Percentiles rank a stretch among this genome's conserved stretches.
These are phyloP conservation scores for Ogataea henricii DNA, from an alignment of 805 yeast species.

Conservation along the genomic window DNA sequence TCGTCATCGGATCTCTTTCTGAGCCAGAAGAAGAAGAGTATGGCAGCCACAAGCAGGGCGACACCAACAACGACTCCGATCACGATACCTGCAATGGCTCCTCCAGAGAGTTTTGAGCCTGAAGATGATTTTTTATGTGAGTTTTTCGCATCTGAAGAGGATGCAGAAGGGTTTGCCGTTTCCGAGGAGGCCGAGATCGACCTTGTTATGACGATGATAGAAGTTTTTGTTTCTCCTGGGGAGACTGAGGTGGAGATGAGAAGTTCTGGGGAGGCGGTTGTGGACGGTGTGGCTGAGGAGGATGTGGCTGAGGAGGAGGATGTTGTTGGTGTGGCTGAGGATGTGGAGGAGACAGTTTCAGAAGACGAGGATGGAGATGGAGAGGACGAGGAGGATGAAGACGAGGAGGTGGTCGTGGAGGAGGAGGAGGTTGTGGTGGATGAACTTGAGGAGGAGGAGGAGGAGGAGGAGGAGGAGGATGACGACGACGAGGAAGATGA, in stretches of 20 bases:
- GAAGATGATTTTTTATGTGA: constrained; percentile 8
- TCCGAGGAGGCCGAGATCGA: constrained; percentile 24
- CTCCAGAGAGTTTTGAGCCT: constrained; percentile 26
- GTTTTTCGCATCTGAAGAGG: constrained; percentile 15
- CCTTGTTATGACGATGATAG: constrained; percentile 28
- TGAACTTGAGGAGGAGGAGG: constrained; percentile 14
- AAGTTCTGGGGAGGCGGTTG: constrained; percentile 14
- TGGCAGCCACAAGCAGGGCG: constrained; percentile 13
- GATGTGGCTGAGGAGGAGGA: constrained; percentile 17
- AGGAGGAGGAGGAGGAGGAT: constrained; percentile 13
- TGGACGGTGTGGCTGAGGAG: constrained; percentile 19
- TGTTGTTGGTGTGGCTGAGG: constrained; percentile 18
- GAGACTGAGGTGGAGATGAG: constrained; percentile 25
- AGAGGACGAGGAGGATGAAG: constrained; percentile 17
- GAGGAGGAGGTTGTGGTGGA: constrained; percentile 10
- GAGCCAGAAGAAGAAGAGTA: constrained; percentile 27
- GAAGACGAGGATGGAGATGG: constrained; percentile 22
- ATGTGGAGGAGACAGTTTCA: constrained; percentile 14
- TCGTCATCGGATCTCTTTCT: constrained; percentile 22
- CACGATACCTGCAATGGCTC: constrained; percentile 40
- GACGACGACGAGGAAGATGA: constrained; percentile 12
- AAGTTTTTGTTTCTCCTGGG: constrained; percentile 25
- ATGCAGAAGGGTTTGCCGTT: constrained; percentile 17
- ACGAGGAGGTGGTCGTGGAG: constrained; percentile 13
- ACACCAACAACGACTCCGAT: constrained; percentile 35